Evolutionary conservation across 2,329 filamentous ascomycete species (phyloP), one percentile per base, ranked within the genome.

Genomic region (Curvularia spicifera): DNA sequence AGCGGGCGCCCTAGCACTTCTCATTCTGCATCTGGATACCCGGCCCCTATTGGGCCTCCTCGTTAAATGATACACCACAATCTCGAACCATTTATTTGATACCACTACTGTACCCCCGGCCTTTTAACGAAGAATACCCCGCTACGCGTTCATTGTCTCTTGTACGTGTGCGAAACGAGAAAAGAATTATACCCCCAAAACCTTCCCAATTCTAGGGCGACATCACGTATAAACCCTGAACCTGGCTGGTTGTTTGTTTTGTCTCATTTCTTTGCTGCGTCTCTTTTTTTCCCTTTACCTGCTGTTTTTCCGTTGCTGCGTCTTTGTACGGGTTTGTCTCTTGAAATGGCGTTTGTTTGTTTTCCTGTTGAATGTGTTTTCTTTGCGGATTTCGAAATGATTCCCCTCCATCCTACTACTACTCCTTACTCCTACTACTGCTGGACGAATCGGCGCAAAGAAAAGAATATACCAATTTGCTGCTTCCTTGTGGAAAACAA

Each of bases 1-100:
- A 95, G 91, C 83, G 92, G 92, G 78, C 91, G 92, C 76, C 92
- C 92, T 78, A 94, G 91, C 75, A 96, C 92, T 83, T 95, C 92
- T 83, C 91, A 96, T 89, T 96, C 92, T 85, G 91, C 90, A 90
- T 94, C 91, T 87, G 91, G 91, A 92, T 95, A 95, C 91, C 91
- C 92, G 85, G 91, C 88, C 83, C 91, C 90, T 69, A 89, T 93
- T 85, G 91, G 91, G 84, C 89, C 91, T 86, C 92, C 90, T 84
- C 91, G 91, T 90, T 94, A 89, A 88, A 73, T 71, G 70, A 75
- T 74, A 76, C 67, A 73, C 70, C 67, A 70, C 72, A 65, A 52
- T 55, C 56, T 58, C 56, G 51, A 58, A 49, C 69, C 64, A 70
- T 61, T 61, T 66, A 65, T 65, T 65, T 68, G 63, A 66, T 69